Percentiles rank a stretch among this genome's conserved stretches.
These are phyloP conservation scores for Fusarium sp. DNA, from an alignment of 2,329 filamentous ascomycete genomes.

Conservation along the genomic window DNA sequence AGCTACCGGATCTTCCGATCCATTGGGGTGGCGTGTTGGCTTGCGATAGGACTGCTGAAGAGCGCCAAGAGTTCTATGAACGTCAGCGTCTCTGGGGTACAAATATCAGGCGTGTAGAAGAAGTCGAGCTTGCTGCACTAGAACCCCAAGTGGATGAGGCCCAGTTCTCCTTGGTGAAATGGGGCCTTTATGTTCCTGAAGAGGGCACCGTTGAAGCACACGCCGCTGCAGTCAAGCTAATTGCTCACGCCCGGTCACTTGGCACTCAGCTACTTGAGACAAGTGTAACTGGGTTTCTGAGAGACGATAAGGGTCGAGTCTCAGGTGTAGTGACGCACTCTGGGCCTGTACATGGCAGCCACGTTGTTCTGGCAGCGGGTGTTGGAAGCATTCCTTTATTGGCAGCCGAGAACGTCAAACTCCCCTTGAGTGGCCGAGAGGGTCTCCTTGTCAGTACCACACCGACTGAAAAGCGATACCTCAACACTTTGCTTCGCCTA, in stretches of 20 bases:
- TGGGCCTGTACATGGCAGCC: not conserved
- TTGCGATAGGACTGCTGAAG: not conserved
- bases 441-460: not conserved
- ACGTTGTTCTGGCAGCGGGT: not conserved
- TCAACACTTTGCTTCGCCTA: not conserved
- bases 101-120: not conserved
- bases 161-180: not conserved
- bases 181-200: constrained; percentile 10
- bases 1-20: constrained; percentile 9
- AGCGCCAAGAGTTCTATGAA: not conserved
- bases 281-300: not conserved
- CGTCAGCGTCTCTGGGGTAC: not conserved
- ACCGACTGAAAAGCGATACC: not conserved
- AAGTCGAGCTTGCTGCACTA: not conserved
- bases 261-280: not conserved
- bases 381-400: not conserved
- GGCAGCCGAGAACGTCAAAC: not conserved
- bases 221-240: not conserved
- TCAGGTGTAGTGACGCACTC: not conserved
- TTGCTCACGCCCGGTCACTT: not conserved
- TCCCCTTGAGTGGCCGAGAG: not conserved
- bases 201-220: constrained; percentile 23
- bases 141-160: not conserved
- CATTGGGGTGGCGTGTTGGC: constrained; percentile 18
- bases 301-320: not conserved